Evolutionary conservation across 2,329 filamentous ascomycete species (phyloP).

Genomic region (Grosmannia serpens): DNA sequence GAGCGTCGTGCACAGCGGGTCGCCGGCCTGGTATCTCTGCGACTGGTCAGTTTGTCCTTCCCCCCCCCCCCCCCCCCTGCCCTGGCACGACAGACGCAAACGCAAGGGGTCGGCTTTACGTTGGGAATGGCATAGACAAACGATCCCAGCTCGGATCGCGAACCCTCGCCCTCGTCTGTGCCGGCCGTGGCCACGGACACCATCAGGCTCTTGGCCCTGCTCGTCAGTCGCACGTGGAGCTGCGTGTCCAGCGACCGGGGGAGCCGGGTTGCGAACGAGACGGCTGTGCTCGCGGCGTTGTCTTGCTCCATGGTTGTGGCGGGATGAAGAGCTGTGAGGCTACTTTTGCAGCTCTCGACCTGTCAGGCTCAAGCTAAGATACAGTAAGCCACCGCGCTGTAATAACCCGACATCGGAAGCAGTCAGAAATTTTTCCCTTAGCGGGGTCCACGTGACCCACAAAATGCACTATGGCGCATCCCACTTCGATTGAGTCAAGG

Average conservation of each 20-base stretch:
- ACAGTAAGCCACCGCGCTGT: neutral
- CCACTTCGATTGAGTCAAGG: neutral
- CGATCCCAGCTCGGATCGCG: slow-evolving; percentile 58
- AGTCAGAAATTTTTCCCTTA: neutral
- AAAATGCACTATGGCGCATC: neutral
- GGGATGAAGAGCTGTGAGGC: neutral
- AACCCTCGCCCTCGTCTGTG: slow-evolving; percentile 24
- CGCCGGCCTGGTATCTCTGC: slow-evolving; percentile 40
- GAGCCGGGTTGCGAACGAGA: slow-evolving; percentile 47
- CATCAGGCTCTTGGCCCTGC: slow-evolving; percentile 44
- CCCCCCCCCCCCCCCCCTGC: neutral
- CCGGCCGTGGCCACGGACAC: slow-evolving; percentile 50
- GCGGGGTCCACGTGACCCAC: slow-evolving; percentile 1
- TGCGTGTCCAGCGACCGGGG: slow-evolving; percentile 49
- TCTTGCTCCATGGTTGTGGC: neutral
- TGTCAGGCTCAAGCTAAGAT: too few species aligned
- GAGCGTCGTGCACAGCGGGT: slow-evolving; percentile 67
- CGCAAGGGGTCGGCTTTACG: slow-evolving; percentile 35
- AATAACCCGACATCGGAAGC: slow-evolving; percentile 1
- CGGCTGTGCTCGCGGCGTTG: slow-evolving; percentile 9
- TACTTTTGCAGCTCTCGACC: too few species aligned
- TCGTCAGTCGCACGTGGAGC: slow-evolving; percentile 48
- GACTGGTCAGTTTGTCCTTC: neutral
- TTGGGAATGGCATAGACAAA: slow-evolving; percentile 92
- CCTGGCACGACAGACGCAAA: neutral